Evolutionary conservation across 805 yeast species (phyloP).

Genomic region (Lipomyces anomalus): DNA sequence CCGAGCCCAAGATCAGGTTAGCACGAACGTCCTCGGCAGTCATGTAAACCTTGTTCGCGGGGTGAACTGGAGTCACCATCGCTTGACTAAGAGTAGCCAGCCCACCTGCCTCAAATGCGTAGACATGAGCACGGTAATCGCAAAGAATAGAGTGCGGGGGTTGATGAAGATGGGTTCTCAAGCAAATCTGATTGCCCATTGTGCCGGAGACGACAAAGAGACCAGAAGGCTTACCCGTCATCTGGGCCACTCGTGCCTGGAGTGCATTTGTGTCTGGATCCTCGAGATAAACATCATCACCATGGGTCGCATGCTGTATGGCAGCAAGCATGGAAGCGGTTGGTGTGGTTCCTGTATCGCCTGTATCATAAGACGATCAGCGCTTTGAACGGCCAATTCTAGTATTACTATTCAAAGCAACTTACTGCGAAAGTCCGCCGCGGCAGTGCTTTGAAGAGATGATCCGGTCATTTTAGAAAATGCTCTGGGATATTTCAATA

Average conservation of each 20-base stretch:
- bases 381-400: no score
- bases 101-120: conserved; percentile 84
- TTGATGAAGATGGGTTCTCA: conserved; percentile 66
- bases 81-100: conserved; percentile 84
- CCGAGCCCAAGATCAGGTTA: conserved; percentile 58
- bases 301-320: conserved; percentile 52
- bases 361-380: no score
- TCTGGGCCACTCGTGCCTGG: conserved; percentile 55
- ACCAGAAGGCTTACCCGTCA: conserved; percentile 78
- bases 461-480: no score
- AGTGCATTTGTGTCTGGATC: conserved; percentile 63
- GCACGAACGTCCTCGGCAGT: conserved; percentile 73
- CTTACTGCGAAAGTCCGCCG: no score
- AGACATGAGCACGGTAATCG: conserved; percentile 82
- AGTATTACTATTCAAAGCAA: no score
- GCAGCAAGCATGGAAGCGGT: conserved; percentile 65
- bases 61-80: conserved; percentile 78
- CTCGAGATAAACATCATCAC: conserved; percentile 87
- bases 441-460: no score
- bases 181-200: conserved; percentile 78
- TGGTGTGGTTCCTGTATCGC: conserved; percentile 88
- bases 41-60: conserved; percentile 57
- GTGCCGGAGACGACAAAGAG: conserved; percentile 86
- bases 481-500: no score
- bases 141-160: conserved; percentile 85